phyloP scores from a whole-genome alignment of 768 basidiomycete species.

The Thelephora ganbajun region DNA sequence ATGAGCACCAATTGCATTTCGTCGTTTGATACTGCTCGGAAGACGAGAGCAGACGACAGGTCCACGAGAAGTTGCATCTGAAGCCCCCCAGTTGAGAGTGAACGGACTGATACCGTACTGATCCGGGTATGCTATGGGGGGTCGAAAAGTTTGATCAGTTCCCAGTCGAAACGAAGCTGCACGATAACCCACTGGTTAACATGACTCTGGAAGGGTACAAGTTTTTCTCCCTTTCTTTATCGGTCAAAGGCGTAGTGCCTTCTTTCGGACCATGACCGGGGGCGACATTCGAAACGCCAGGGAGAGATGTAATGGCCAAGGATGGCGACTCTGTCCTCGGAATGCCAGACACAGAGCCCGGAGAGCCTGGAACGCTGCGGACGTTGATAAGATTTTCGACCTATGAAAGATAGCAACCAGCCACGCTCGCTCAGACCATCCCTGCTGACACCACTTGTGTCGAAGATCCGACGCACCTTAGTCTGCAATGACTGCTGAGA shows the following conservation, averaged over 20 bases:
- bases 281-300: constrained; percentile 8
- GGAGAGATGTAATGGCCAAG: not conserved
- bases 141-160: constrained; percentile 2
- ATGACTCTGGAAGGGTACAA: constrained; percentile 77
- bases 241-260: constrained; percentile 12
- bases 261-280: not conserved
- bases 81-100: constrained; percentile 71
- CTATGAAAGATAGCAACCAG: not conserved
- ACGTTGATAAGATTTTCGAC: not conserved
- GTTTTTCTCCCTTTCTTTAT: constrained; percentile 58
- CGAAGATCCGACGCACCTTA: constrained; percentile 35
- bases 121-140: constrained; percentile 64
- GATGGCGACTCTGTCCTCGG: not conserved
- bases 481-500: constrained; percentile 69
- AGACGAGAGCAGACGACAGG: constrained; percentile 85
- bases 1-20: constrained; percentile 91
- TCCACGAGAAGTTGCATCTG: constrained; percentile 51
- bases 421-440: not conserved
- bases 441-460: too few relatives aligned
- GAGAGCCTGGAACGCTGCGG: not conserved
- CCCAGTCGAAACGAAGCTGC: not conserved
- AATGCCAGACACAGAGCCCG: not conserved
- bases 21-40: constrained; percentile 68
- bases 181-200: constrained; percentile 55
- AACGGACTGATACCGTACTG: constrained; percentile 79